Evolutionary conservation across 2,329 filamentous ascomycete genomes (phyloP).

Genomic region (Ascocoryne sarcoides): DNA sequence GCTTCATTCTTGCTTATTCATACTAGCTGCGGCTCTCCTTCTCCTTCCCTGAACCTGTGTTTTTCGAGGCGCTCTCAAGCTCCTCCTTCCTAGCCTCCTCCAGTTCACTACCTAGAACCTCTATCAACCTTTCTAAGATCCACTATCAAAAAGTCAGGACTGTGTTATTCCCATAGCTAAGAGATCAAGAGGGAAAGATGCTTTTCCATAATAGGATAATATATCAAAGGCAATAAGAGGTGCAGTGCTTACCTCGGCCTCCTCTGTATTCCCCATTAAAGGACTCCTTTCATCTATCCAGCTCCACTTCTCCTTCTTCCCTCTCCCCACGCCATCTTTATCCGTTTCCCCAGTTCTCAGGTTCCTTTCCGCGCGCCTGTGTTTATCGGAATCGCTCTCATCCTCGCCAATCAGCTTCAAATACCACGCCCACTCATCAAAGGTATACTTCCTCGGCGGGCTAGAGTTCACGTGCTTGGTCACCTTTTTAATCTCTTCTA

Average conservation of each 20-base stretch:
- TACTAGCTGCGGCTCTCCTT: too few species aligned
- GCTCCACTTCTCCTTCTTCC: slow-evolving; percentile 47
- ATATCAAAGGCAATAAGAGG: too few species aligned
- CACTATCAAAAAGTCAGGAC: too few species aligned
- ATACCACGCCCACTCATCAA: slow-evolving; percentile 82
- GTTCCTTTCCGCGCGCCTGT: slow-evolving; percentile 31
- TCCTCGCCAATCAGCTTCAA: slow-evolving; percentile 67
- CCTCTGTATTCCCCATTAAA: slow-evolving; percentile 58
- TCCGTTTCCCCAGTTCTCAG: too few species aligned
- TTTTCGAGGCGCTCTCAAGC: slow-evolving; percentile 5
- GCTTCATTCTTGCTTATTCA: too few species aligned
- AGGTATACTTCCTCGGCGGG: slow-evolving; percentile 59
- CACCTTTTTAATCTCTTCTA: slow-evolving; percentile 60
- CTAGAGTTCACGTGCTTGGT: slow-evolving; percentile 51
- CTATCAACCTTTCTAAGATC: slow-evolving; percentile 58
- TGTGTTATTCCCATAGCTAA: too few species aligned
- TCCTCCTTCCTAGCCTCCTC: slow-evolving; percentile 17
- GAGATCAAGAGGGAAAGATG: too few species aligned
- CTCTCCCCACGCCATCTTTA: slow-evolving; percentile 10
- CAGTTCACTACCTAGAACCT: slow-evolving; percentile 38
- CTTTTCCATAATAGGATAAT: too few species aligned
- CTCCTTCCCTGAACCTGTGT: not conserved
- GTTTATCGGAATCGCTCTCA: slow-evolving; percentile 42
- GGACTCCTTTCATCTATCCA: slow-evolving; percentile 65
- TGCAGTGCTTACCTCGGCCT: too few species aligned